Evolutionary conservation across 352 stramenopile genomes (phyloP).

Genomic region (Aphanomyces invadans): DNA sequence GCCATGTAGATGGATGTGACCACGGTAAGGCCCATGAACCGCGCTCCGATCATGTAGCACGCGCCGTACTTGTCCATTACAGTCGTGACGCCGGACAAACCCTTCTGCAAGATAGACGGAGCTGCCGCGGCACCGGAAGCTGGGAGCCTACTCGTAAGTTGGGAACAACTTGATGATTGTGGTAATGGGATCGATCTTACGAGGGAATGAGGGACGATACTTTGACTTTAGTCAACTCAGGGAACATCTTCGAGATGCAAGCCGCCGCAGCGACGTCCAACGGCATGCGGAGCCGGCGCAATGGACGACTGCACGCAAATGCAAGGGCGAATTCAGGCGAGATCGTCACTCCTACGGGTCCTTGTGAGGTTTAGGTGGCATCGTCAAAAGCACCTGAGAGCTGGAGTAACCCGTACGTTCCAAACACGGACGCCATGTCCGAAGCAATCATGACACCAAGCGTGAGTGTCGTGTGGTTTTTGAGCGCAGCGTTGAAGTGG

Average conservation of each 20-base stretch:
- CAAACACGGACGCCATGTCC: conserved; percentile 72
- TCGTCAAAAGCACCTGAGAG: no score
- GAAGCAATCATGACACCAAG: conserved; percentile 69
- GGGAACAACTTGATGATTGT: no score
- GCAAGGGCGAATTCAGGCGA: conserved; percentile 81
- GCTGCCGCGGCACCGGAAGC: conserved; percentile 15
- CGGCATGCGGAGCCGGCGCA: conserved; percentile 70
- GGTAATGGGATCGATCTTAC: no score
- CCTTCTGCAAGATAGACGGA: conserved; percentile 44
- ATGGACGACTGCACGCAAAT: conserved; percentile 73
- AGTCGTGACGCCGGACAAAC: conserved; percentile 58
- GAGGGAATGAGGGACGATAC: conserved; percentile 54
- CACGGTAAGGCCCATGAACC: conserved; percentile 64
- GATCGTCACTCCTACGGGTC: conserved; percentile 45
- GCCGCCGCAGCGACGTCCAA: conserved; percentile 63
- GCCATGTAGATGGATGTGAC: conserved; percentile 62
- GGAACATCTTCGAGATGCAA: conserved; percentile 59
- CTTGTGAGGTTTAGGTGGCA: no score
- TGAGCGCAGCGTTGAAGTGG: conserved; percentile 72
- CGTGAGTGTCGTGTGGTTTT: conserved; percentile 59
- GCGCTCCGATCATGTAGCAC: conserved; percentile 84
- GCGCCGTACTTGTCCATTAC: conserved; percentile 83
- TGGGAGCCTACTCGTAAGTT: conserved; percentile 10
- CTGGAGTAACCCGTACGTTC: conserved; percentile 66
- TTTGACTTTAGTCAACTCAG: conserved; percentile 56